phyloP scores from a whole-genome alignment of 2,329 filamentous ascomycete species.

The Xylariaceae sp. region DNA sequence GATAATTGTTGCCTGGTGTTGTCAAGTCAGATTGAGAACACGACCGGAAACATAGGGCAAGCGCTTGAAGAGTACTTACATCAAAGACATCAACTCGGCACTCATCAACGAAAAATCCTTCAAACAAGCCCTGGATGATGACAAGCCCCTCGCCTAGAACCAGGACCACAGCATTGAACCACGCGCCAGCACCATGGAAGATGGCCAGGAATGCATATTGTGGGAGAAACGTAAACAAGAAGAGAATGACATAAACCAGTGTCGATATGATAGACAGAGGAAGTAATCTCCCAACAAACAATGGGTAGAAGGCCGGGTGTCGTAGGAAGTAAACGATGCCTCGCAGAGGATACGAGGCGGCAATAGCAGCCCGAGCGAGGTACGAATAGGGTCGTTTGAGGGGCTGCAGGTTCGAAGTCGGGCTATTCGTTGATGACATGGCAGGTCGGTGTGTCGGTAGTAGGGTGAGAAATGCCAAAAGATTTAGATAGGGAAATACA shows the following conservation, averaged over 20 bases:
- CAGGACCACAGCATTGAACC: slow-evolving; percentile 81
- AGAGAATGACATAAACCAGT: slow-evolving; percentile 80
- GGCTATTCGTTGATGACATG: slow-evolving; percentile 19
- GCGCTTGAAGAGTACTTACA: slow-evolving; percentile 36
- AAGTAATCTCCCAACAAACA: slow-evolving; percentile 72
- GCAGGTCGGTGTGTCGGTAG: no score
- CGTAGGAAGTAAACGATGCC: slow-evolving; percentile 79
- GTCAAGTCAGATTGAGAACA: slow-evolving; percentile 8
- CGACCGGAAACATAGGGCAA: background rate
- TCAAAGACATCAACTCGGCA: slow-evolving; percentile 80
- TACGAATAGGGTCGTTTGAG: slow-evolving; percentile 37
- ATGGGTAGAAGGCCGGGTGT: slow-evolving; percentile 76
- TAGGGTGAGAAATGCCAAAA: no score
- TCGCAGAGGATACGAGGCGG: slow-evolving; percentile 55
- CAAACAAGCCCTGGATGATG: slow-evolving; percentile 66
- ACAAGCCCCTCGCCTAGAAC: slow-evolving; percentile 79
- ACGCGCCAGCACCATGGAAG: slow-evolving; percentile 85
- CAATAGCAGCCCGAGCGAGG: slow-evolving; percentile 38
- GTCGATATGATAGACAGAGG: slow-evolving; percentile 78
- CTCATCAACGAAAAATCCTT: slow-evolving; percentile 79
- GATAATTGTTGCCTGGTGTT: slow-evolving; percentile 61
- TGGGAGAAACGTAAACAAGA: slow-evolving; percentile 82
- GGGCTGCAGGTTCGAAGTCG: slow-evolving; percentile 14
- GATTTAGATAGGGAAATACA: no score
- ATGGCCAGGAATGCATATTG: slow-evolving; percentile 85